These are phyloP conservation scores for Fusarium haematococcum DNA, from an alignment of 2,329 filamentous ascomycete genomes.

Conservation along the genomic window DNA sequence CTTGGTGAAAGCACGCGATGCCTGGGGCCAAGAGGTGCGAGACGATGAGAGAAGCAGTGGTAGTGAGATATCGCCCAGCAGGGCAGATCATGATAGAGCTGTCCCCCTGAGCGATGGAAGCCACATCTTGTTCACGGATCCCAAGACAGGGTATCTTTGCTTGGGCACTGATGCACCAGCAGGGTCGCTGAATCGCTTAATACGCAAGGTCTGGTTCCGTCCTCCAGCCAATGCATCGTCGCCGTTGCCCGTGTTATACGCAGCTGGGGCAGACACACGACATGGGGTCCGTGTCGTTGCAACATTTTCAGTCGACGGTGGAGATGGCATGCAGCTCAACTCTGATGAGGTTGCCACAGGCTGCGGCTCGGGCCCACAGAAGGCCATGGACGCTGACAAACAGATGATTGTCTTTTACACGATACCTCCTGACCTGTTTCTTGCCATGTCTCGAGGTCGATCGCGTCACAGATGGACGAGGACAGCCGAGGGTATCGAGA, in stretches of 20 bases:
- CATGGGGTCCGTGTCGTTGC: conserved; percentile 70
- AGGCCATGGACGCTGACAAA: conserved; percentile 26
- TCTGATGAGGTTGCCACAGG: conserved; percentile 12
- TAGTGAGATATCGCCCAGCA: conserved; percentile 53
- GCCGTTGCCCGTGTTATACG: conserved; percentile 62
- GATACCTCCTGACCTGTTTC: conserved; percentile 68
- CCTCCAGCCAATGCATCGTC: conserved; percentile 46
- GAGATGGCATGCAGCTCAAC: conserved; percentile 16
- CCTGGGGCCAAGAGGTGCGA: conserved; percentile 26
- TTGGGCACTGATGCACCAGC: conserved; percentile 72
- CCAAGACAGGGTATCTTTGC: conserved; percentile 65
- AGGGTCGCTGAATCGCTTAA: conserved; percentile 61
- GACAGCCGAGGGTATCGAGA: conserved; percentile 4
- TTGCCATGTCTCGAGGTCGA: conserved; percentile 44
- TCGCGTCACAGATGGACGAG: conserved; percentile 12
- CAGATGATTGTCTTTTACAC: conserved; percentile 69
- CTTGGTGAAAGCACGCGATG: conserved; percentile 26
- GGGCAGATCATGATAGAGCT: conserved; percentile 71
- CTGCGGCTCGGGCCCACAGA: conserved; percentile 7
- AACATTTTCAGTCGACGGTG: conserved; percentile 57
- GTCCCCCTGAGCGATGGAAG: conserved; percentile 74
- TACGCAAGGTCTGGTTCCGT: conserved; percentile 69
- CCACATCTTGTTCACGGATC: conserved; percentile 74
- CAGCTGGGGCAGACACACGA: conserved; percentile 65
- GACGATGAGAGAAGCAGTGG: conserved; percentile 25